These are phyloP conservation scores for Fusarium chuoi DNA, from an alignment of 2,329 filamentous ascomycete genomes.

Conservation along the genomic window DNA sequence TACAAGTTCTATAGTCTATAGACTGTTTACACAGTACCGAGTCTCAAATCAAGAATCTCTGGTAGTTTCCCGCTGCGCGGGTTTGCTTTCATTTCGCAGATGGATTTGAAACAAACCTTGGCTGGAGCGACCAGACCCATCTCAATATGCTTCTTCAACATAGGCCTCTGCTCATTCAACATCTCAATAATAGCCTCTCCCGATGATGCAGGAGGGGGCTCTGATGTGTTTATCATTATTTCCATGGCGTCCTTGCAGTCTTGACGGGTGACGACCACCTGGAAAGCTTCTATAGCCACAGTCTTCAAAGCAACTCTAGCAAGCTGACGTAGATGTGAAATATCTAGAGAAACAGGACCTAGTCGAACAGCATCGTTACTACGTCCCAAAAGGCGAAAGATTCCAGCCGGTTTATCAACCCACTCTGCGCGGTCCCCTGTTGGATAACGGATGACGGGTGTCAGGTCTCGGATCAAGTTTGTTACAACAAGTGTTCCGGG, in stretches of 20 bases:
- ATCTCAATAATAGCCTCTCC: not conserved
- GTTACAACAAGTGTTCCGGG: not conserved
- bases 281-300: not conserved
- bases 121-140: not conserved
- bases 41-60: not conserved
- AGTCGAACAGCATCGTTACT: not conserved
- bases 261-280: not conserved
- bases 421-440: not conserved
- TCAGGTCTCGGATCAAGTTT: not conserved
- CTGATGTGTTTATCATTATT: not conserved
- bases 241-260: not conserved
- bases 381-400: not conserved
- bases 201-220: not conserved
- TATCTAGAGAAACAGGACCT: slow-evolving; percentile 4
- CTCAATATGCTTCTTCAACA: not conserved
- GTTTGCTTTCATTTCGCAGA: not conserved
- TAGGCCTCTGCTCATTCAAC: not conserved
- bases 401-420: not conserved
- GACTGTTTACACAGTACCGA: not conserved
- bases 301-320: not conserved
- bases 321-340: not conserved
- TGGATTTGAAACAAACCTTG: not conserved
- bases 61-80: not conserved
- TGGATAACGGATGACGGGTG: not conserved
- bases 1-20: not conserved